Base-by-base conservation (phyloP, 768 basidiomycete genomes). In the Daedaleopsis nitida region DNA sequence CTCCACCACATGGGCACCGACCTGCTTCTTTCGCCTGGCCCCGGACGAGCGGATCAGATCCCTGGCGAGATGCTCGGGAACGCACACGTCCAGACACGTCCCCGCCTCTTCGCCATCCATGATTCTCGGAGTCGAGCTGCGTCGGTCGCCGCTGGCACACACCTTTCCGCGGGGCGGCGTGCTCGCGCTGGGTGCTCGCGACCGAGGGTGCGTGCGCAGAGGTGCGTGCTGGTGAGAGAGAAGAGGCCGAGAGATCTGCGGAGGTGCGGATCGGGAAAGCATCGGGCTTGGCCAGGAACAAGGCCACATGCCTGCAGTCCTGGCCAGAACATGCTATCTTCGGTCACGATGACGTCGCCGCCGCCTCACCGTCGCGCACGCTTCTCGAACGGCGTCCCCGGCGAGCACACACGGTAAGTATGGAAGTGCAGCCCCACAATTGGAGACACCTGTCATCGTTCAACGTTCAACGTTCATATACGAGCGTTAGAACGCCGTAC, bases 41-140 rank as follows among this genome's bases (percentile, higher is more conserved):
- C 38, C 54, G 59, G 50, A 39, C 19, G 24, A 27, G 23, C 50
- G 49, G 55, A 57, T 57, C 60, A 60, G 59, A 60, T 60, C 24
- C 59, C 4, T 21, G 17, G 32, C 23, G 59, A 55, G 59, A 60
- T 60, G 21, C 53, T 49, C 58, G 58, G 52, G n/a, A 54, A 23
- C 52, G 58, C 58, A 47, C 44, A 27, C 50, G 43, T 34, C n/a
- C n/a, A n/a, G n/a, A 32, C 27, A 32, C 27, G 27, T 35, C 24
- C 48, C 12, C 35, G 39, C 24, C 44, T 35, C 27, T 32, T 32
- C 19, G 44, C 45, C 16, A 35, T n/a, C 55, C 24, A 35, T 49
- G n/a, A 16, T 49, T 48, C 4, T 38, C 43, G 21, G 54, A 39
- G n/a, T 38, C 19, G 34, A 5, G 17, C 16, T 52, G 34, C 51